Evolutionary conservation across 345 rosid genomes (phyloP).

Genomic region (Euphorbia tirucalli): DNA sequence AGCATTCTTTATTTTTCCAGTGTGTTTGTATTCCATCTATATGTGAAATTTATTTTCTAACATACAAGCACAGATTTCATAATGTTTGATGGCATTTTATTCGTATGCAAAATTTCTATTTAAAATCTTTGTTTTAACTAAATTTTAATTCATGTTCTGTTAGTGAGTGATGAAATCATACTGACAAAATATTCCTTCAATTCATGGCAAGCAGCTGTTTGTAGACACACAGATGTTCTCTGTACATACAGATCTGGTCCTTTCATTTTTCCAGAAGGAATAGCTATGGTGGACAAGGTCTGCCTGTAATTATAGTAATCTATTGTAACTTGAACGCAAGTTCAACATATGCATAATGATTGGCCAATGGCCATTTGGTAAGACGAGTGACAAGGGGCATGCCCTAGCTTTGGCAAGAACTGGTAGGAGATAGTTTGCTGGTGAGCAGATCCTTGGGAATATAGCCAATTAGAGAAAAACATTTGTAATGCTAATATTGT

Average conservation of each 20-base stretch:
- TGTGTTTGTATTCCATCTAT: too few species aligned
- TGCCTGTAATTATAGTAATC: constrained; percentile 6
- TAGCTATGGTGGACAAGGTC: constrained; percentile 28
- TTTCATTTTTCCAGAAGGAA: constrained; percentile 88
- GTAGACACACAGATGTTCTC: constrained; percentile 96
- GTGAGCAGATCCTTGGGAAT: too few species aligned
- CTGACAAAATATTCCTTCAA: constrained; percentile 2
- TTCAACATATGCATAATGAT: constrained; percentile 16
- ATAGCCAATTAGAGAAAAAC: not conserved
- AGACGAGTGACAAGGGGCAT: not conserved
- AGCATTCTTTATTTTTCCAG: not conserved
- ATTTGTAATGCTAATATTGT: constrained; percentile 16
- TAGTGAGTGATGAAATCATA: too few species aligned
- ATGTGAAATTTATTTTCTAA: too few species aligned
- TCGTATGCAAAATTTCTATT: too few species aligned
- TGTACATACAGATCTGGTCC: constrained; percentile 91
- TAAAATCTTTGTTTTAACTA: too few species aligned
- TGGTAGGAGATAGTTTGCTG: too few species aligned
- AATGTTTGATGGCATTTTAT: not conserved
- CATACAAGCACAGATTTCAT: too few species aligned
- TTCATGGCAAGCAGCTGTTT: constrained; percentile 48
- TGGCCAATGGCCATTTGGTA: not conserved
- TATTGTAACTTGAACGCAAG: constrained; percentile 32
- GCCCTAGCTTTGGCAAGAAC: too few species aligned
- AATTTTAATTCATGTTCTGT: too few species aligned